Evolutionary conservation across 176 grass and related monocot species (phyloP), one percentile per base, ranked within the genome.

Genomic region (Juncus effusus): DNA sequence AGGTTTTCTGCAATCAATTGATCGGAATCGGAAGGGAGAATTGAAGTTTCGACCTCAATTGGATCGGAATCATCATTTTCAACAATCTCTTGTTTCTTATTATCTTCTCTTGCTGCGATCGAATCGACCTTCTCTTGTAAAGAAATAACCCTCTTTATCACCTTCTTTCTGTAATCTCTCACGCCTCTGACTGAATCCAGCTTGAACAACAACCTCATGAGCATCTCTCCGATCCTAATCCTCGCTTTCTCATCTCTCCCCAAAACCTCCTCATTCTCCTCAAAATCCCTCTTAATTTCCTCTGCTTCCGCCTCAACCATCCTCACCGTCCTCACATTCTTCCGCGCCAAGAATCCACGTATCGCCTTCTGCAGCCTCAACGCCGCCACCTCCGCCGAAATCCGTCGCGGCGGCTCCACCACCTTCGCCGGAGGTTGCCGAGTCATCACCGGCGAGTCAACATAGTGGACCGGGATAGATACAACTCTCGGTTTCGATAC

Each of bases 111-210:
- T 4, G 70, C 39, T 16, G 78, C 61, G 1, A 96, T 56, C 2
- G 84, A 76, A 57, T 91, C 92, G 3, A 96, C 66, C 3, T 77
- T 72, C 3, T 96, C 84, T 68, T 96, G 91, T 4, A 96, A 72
- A 44, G 65, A 63, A 40, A 96, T 81, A 13, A 88, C 87, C 36
- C 56, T 70, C 42, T 39, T 80, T 42, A 81, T 70, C 56, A 96
- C 91, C 76, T 60, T 74, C 62, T 56, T 74, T 56, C 91, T 56
- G 36, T 85, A 91, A 59, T 81, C 84, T 55, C 91, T 68, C 11
- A 81, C 87, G 5, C 81, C 87, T 15, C 36, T 82, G 45, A 91
- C 84, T 3, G 84, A 76, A 56, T 96, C 84, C 1, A 96, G 69
- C 2, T 70, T 72, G 2, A 96, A 61, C 51, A 96, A 52, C 40